Percentiles rank a stretch among this genome's conserved stretches.
Evolutionary conservation across 345 rosid genomes (phyloP).

Genomic region (Laguncularia racemosa): DNA sequence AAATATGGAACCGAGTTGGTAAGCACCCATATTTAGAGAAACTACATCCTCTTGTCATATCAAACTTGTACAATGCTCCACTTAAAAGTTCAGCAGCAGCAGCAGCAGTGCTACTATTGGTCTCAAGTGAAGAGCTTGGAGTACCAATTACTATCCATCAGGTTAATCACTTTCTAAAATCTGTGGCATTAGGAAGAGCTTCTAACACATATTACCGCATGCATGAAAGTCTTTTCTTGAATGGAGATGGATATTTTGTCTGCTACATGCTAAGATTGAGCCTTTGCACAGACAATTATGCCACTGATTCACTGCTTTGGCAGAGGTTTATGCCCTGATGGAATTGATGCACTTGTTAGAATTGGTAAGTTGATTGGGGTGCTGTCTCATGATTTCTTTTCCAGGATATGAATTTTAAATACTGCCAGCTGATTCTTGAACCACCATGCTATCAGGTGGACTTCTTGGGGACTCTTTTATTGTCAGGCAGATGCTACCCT

Average conservation of each 20-base stretch:
- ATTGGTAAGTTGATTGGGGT: constrained; percentile 48
- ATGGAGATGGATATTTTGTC: not conserved
- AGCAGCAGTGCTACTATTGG: constrained; percentile 85
- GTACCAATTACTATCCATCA: constrained; percentile 78
- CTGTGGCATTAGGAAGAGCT: too few relatives aligned
- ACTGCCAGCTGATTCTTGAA: too few relatives aligned
- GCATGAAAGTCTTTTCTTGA: constrained; percentile 6
- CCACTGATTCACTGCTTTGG: constrained; percentile 93
- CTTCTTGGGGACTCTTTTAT: constrained; percentile 68
- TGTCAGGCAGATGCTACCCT: constrained; percentile 76
- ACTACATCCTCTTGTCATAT: constrained; percentile 68
- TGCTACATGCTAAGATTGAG: constrained; percentile 10
- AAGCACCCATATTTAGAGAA: constrained; percentile 70
- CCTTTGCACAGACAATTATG: constrained; percentile 59
- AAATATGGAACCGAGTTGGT: constrained; percentile 70
- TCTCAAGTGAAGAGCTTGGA: constrained; percentile 95
- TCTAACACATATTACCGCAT: not conserved
- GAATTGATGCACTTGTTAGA: constrained; percentile 87
- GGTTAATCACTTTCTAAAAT: constrained; percentile 29
- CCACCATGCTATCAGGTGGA: constrained; percentile 40
- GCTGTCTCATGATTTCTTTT: constrained; percentile 4
- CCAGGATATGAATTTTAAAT: too few relatives aligned
- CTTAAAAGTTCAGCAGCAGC: constrained; percentile 77
- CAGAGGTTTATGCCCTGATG: constrained; percentile 82
- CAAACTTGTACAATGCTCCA: constrained; percentile 67